These are phyloP conservation scores for Leccinum griseonigrum DNA, from an alignment of 1,284 basidiomycete species.

Conservation along the genomic window DNA sequence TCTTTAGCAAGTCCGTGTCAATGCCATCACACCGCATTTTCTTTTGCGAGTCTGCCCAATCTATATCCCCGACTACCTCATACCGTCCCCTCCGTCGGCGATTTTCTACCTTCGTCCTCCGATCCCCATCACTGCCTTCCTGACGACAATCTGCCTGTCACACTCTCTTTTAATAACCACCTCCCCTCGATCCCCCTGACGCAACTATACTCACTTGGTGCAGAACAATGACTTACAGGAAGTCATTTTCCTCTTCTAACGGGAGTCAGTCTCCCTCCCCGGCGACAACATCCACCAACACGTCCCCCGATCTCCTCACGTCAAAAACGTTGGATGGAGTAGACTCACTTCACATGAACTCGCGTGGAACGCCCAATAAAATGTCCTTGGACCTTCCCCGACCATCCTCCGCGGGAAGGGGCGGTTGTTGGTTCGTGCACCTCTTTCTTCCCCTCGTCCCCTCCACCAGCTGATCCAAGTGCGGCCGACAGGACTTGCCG, in stretches of 20 bases:
- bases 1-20: constrained; percentile 30
- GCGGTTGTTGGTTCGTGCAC: constrained; percentile 68
- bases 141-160: constrained; percentile 20
- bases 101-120: constrained; percentile 25
- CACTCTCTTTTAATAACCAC: constrained; percentile 25
- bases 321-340: constrained; percentile 39
- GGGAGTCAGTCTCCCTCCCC: constrained; percentile 46
- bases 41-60: constrained; percentile 27
- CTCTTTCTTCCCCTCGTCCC: not conserved
- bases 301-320: constrained; percentile 41
- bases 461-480: constrained; percentile 14
- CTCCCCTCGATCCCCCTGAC: constrained; percentile 19
- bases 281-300: constrained; percentile 38
- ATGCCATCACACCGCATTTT: constrained; percentile 35
- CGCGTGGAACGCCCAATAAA: constrained; percentile 48
- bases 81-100: constrained; percentile 20
- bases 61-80: constrained; percentile 31
- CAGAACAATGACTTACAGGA: constrained; percentile 23
- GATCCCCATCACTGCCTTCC: constrained; percentile 26
- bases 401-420: constrained; percentile 55
- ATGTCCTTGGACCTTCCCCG: constrained; percentile 52
- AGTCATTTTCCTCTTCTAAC: constrained; percentile 36
- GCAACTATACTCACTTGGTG: constrained; percentile 9
- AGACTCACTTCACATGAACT: constrained; percentile 38
- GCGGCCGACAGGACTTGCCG: constrained; percentile 65